Conservation (phyloP, 2,329 filamentous ascomycete species). For the Harringtonia aguacate region DNA sequence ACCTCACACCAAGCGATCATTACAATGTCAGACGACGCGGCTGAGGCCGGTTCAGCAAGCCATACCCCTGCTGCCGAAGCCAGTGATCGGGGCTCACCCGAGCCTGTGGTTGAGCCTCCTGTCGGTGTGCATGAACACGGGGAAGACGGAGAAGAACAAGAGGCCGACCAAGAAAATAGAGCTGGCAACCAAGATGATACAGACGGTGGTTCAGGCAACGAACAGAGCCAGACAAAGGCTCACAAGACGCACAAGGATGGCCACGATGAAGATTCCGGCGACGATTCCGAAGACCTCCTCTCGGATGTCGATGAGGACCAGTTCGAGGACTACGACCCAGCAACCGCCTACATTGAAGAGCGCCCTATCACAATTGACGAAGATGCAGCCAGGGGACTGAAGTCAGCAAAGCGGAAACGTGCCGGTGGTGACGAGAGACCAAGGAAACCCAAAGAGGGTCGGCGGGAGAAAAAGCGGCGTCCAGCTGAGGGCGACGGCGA, state of each 20-base stretch:
- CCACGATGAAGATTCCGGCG: slow-evolving; percentile 24
- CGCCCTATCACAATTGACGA: slow-evolving; percentile 58
- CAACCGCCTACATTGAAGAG: slow-evolving; percentile 52
- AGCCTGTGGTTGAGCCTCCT: neutral
- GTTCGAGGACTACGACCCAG: slow-evolving; percentile 58
- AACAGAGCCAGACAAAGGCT: neutral
- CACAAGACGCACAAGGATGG: neutral
- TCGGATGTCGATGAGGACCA: slow-evolving; percentile 62
- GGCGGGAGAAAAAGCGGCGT: slow-evolving; percentile 55
- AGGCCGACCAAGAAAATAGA: no score
- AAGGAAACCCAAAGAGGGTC: slow-evolving; percentile 68
- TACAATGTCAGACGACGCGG: slow-evolving; percentile 6
- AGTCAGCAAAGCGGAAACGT: slow-evolving; percentile 56
- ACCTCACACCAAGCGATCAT: no score
- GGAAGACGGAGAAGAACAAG: no score
- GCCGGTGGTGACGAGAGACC: slow-evolving; percentile 37
- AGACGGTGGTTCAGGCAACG: slow-evolving; percentile 22
- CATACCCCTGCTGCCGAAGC: neutral
- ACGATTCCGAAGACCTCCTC: slow-evolving; percentile 42
- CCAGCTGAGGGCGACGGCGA: slow-evolving; percentile 33
- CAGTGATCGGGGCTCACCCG: neutral
- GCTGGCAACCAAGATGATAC: slow-evolving; percentile 16
- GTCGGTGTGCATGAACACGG: slow-evolving; percentile 8
- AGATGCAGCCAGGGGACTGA: slow-evolving; percentile 51
- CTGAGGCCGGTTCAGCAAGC: neutral